Percentiles rank a stretch among this genome's conserved stretches.
Evolutionary conservation across 2,329 filamentous ascomycete species (phyloP).

Genomic region (Chrysosphaeria jannelii): DNA sequence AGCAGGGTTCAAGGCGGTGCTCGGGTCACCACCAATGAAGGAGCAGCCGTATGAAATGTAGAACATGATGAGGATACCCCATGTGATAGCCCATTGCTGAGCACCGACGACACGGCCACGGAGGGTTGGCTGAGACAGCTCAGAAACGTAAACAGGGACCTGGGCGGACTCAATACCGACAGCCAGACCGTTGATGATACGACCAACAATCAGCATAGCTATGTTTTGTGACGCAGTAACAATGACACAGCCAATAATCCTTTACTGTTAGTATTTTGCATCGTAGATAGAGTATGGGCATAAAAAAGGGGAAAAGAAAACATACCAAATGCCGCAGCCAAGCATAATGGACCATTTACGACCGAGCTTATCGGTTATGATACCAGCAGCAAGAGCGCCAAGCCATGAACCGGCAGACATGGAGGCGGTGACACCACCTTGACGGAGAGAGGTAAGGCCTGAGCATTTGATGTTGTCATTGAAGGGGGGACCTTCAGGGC

Average conservation of each 20-base stretch:
- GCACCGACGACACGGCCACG: slow-evolving; percentile 14
- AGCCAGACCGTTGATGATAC: slow-evolving; percentile 38
- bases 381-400: slow-evolving; percentile 28
- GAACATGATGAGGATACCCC: slow-evolving; percentile 16
- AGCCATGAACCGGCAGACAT: slow-evolving; percentile 44
- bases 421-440: slow-evolving; percentile 35
- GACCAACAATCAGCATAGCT: slow-evolving; percentile 31
- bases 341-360: slow-evolving; percentile 19
- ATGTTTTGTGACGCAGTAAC: slow-evolving; percentile 14
- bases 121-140: slow-evolving; percentile 21
- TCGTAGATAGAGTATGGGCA: background rate
- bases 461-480: slow-evolving; percentile 1
- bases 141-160: slow-evolving; percentile 40
- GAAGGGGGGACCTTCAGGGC: slow-evolving; percentile 6
- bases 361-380: slow-evolving; percentile 21
- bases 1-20: slow-evolving; percentile 8
- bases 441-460: slow-evolving; percentile 6
- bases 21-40: slow-evolving; percentile 8
- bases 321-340: slow-evolving; percentile 19
- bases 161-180: slow-evolving; percentile 46
- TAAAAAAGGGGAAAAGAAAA: background rate
- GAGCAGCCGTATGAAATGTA: slow-evolving; percentile 16
- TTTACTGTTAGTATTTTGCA: background rate
- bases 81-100: slow-evolving; percentile 10
- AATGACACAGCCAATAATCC: slow-evolving; percentile 17